A percentile compares a stretch with the other conserved stretches of the same genome.
Evolutionary conservation across 768 basidiomycete genomes (phyloP).

Genomic region (Grammothele lineata): DNA sequence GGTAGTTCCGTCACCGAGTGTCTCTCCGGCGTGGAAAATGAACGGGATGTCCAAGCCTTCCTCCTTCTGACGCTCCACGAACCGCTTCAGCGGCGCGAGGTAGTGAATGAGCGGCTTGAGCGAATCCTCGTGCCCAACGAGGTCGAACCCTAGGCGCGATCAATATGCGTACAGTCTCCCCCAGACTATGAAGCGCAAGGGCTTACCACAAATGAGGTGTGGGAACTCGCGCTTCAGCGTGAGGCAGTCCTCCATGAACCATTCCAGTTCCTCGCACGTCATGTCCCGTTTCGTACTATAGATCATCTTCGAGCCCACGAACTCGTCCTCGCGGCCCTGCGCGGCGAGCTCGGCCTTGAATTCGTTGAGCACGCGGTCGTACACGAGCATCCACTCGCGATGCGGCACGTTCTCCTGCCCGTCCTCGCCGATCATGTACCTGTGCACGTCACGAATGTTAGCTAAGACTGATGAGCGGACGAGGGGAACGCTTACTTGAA

Average conservation of each 20-base stretch:
- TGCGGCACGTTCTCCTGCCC: slow-evolving; percentile 57
- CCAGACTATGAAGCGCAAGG: no score
- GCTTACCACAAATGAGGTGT: slow-evolving; percentile 58
- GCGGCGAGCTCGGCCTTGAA: slow-evolving; percentile 47
- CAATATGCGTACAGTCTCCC: slow-evolving; percentile 17
- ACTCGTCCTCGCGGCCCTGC: slow-evolving; percentile 54
- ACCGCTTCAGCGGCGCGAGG: slow-evolving; percentile 53
- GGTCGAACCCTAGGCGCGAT: slow-evolving; percentile 64
- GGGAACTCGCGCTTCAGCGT: slow-evolving; percentile 70
- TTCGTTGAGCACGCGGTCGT: slow-evolving; percentile 47
- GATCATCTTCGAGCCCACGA: slow-evolving; percentile 72
- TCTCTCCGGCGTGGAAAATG: slow-evolving; percentile 80
- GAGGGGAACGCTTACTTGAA: slow-evolving; percentile 36
- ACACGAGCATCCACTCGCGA: slow-evolving; percentile 51
- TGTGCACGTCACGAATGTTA: slow-evolving; percentile 19
- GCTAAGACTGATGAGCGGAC: neutral
- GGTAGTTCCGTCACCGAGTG: slow-evolving; percentile 66
- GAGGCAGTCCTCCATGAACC: slow-evolving; percentile 74
- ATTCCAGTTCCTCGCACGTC: slow-evolving; percentile 51
- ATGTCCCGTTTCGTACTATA: slow-evolving; percentile 60
- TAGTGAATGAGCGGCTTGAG: slow-evolving; percentile 62
- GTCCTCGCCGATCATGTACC: slow-evolving; percentile 53
- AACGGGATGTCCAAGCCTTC: slow-evolving; percentile 66
- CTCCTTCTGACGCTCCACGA: slow-evolving; percentile 53
- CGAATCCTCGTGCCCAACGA: slow-evolving; percentile 72